Evolutionary conservation across 257 asterid species (phyloP).

Genomic region (Solanum piurae): DNA sequence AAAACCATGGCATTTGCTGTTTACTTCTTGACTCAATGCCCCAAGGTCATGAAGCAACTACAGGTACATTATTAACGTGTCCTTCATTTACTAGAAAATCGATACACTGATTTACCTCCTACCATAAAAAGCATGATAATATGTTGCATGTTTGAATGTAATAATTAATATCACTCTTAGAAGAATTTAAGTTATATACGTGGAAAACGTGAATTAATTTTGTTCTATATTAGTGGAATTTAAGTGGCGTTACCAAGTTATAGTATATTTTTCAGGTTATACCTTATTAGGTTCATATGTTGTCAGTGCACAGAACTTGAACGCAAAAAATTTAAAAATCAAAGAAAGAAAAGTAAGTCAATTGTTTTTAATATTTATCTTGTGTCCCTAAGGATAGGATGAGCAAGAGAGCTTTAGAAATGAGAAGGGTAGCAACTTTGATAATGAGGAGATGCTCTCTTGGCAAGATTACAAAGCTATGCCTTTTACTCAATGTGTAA

Average conservation of each 20-base stretch:
- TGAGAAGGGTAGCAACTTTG: conserved; percentile 13
- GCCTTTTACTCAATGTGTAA: conserved; percentile 83
- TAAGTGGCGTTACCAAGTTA: background rate
- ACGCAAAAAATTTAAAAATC: background rate
- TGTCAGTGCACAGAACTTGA: background rate
- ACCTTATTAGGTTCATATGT: background rate
- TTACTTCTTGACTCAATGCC: conserved; percentile 69
- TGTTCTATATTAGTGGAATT: background rate
- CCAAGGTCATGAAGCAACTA: conserved; percentile 66
- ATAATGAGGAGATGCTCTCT: conserved; percentile 37
- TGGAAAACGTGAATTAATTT: background rate
- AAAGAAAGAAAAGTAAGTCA: background rate
- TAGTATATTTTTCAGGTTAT: background rate
- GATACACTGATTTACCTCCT: background rate
- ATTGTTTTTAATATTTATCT: background rate
- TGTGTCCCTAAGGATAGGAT: conserved; percentile 32
- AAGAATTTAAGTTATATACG: background rate
- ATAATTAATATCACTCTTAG: background rate
- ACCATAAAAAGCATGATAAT: background rate
- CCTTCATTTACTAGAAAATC: background rate
- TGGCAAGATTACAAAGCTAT: conserved; percentile 83
- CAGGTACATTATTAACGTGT: conserved; percentile 32
- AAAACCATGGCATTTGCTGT: conserved; percentile 88
- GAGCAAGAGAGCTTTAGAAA: conserved; percentile 59
- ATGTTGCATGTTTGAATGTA: background rate